Evolutionary conservation across 495 filamentous ascomycete genomes (phyloP), one percentile per base, ranked within the genome.

Genomic region (Talaromyces adpressus): DNA sequence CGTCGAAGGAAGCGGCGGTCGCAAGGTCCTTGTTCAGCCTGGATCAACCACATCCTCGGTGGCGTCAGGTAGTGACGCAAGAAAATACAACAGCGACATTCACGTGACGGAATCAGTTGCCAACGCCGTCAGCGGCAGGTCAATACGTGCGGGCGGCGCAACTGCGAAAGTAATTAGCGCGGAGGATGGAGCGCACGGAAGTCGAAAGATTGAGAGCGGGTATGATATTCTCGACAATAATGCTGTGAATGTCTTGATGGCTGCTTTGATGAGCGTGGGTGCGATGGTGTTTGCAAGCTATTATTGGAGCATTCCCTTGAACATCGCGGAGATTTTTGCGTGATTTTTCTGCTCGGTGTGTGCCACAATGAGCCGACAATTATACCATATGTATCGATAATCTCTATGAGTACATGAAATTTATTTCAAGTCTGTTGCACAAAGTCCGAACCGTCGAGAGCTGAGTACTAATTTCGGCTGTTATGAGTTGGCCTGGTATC

Each of bases 201-300:
- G 89, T 62, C 80, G 92, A 12, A 82, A 86, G 30, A 75, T 92
- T 11, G 90, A 88, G 69, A 89, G 78, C 61, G 93, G 90, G 7
- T 78, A 75, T 69, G 91, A 95, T 65, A 70, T 94, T 67, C 76
- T 97, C 64, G 91, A 94, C 70, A 98, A 98, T 68, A 98, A 98
- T 71, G 88, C 85, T 27, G 92, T 98, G 63, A 98, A 98, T 70
- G 78, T 96, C 23, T 69, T 92, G 27, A 97, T 97, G 93, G 93
- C 93, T 0, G 76, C 84, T 8, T 73, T 75, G 0, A 94, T 95
- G 86, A 97, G 91, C 70, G 39, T 91, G 14, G 85, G 85, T 4
- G 90, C 87, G 7, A 96, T 98, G 86, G 79, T 77, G 0, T 73
- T 88, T 52, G 75, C 78, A 0, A 71, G 75, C 53, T 78, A 68